Evolutionary conservation across 441 rosid species (phyloP).

Genomic region (Populus hybrid): DNA sequence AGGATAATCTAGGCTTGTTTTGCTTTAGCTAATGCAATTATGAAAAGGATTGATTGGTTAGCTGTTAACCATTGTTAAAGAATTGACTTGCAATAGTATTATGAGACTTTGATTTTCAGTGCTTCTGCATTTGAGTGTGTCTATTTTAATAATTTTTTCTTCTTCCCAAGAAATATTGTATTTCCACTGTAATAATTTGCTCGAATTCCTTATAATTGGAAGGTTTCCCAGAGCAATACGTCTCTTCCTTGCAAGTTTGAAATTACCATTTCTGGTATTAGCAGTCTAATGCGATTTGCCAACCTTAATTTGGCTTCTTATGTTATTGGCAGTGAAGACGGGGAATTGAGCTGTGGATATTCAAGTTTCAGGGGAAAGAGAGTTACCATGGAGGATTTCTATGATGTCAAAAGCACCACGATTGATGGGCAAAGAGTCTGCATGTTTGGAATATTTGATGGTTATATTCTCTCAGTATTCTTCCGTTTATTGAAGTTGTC

Average conservation of each 20-base stretch:
- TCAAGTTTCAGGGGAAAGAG: slow-evolving; percentile 98
- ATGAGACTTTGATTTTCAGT: not conserved
- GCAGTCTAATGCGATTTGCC: not conserved
- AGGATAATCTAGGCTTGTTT: not conserved
- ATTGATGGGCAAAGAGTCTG: slow-evolving; percentile 71
- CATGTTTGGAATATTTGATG: slow-evolving; percentile 98
- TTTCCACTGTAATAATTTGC: not conserved
- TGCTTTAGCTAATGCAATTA: not conserved
- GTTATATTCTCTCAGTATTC: slow-evolving; percentile 40
- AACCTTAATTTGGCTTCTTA: slow-evolving; percentile 8
- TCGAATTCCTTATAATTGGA: not conserved
- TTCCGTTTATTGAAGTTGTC: not conserved
- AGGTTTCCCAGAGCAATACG: not conserved
- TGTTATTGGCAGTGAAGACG: slow-evolving; percentile 66
- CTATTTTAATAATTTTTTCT: not conserved
- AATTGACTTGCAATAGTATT: not conserved
- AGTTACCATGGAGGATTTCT: slow-evolving; percentile 94
- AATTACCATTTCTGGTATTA: not conserved
- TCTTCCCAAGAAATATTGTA: not conserved
- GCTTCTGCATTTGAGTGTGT: not conserved
- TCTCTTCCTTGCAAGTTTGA: not conserved
- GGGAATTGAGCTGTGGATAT: slow-evolving; percentile 89
- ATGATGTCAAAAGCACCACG: slow-evolving; percentile 64
- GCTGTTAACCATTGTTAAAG: not conserved
- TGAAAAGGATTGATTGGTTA: not conserved